phyloP scores from a whole-genome alignment of 495 filamentous ascomycete species.

The Tuber magnatum region DNA sequence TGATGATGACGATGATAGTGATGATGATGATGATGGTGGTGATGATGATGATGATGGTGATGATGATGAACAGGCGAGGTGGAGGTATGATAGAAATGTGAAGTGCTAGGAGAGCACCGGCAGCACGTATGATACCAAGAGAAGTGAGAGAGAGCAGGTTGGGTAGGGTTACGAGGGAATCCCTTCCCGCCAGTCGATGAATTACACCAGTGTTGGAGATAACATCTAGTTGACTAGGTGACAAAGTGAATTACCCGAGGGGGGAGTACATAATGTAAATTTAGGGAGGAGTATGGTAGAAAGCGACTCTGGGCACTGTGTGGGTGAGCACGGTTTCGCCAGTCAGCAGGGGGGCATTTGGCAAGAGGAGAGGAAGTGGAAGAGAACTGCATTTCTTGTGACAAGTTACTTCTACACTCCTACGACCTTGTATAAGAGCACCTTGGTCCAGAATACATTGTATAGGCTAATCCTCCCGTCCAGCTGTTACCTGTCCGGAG shows the following conservation, averaged over 20 bases:
- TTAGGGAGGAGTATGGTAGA: too few relatives aligned
- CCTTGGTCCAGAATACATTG: neutral
- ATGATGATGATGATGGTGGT: constrained; percentile 13
- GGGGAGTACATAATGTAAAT: neutral
- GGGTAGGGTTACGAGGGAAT: constrained; percentile 10
- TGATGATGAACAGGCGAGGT: constrained; percentile 12
- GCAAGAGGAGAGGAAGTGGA: constrained; percentile 24
- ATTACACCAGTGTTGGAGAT: constrained; percentile 24
- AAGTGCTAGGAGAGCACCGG: neutral
- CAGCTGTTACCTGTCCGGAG: neutral
- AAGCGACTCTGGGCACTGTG: constrained; percentile 16
- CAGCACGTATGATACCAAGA: neutral
- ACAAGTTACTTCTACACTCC: constrained; percentile 7
- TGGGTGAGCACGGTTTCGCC: constrained; percentile 25
- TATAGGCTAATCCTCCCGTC: constrained; percentile 18
- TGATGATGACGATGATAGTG: constrained; percentile 13
- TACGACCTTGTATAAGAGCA: neutral
- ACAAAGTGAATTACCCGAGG: constrained; percentile 14
- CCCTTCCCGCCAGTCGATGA: constrained; percentile 19
- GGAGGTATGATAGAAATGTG: constrained; percentile 11
- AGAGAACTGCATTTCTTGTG: constrained; percentile 11
- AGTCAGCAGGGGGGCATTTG: constrained; percentile 18
- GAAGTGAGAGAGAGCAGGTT: constrained; percentile 4
- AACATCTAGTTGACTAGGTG: constrained; percentile 28
- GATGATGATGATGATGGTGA: constrained; percentile 17